phyloP scores from a whole-genome alignment of 2,329 filamentous ascomycete genomes.

The Botryosphaeria dothidea region DNA sequence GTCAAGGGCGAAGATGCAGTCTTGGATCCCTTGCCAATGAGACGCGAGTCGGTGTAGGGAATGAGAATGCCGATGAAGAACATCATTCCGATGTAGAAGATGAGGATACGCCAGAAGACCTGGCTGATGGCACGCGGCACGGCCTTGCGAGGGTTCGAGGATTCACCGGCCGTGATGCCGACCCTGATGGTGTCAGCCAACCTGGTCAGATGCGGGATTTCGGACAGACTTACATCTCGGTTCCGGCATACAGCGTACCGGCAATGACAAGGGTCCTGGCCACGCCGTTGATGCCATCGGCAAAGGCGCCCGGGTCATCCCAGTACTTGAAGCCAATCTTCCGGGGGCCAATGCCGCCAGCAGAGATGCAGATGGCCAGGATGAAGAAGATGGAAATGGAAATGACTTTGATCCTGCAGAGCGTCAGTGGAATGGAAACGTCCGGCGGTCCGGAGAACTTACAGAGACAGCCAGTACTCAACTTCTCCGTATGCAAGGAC shows the following conservation, averaged over 20 bases:
- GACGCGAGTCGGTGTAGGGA: conserved; percentile 51
- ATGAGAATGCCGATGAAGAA: conserved; percentile 61
- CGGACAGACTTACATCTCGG: conserved; percentile 21
- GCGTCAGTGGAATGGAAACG: background rate
- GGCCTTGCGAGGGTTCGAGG: conserved; percentile 63
- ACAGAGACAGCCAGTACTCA: conserved; percentile 44
- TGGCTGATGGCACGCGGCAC: conserved; percentile 59
- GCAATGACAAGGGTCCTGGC: conserved; percentile 25
- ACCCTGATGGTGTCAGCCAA: conserved; percentile 18
- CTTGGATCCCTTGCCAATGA: conserved; percentile 46
- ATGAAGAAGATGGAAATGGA: conserved; percentile 24
- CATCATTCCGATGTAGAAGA: conserved; percentile 48
- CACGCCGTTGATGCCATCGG: conserved; percentile 24
- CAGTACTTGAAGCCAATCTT: conserved; percentile 38
- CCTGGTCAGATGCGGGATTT: background rate
- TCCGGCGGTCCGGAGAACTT: conserved; percentile 20
- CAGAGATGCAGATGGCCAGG: conserved; percentile 22
- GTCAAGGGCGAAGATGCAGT: conserved; percentile 60
- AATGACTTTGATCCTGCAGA: conserved; percentile 21
- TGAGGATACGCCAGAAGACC: conserved; percentile 48
- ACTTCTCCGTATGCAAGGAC: conserved; percentile 56
- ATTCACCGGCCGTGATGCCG: conserved; percentile 58
- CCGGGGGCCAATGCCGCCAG: conserved; percentile 23
- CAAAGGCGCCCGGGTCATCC: conserved; percentile 28
- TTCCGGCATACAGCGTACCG: conserved; percentile 24